Base-by-base conservation (phyloP, 2,329 filamentous ascomycete species). In the Aspergillus amoenus region DNA sequence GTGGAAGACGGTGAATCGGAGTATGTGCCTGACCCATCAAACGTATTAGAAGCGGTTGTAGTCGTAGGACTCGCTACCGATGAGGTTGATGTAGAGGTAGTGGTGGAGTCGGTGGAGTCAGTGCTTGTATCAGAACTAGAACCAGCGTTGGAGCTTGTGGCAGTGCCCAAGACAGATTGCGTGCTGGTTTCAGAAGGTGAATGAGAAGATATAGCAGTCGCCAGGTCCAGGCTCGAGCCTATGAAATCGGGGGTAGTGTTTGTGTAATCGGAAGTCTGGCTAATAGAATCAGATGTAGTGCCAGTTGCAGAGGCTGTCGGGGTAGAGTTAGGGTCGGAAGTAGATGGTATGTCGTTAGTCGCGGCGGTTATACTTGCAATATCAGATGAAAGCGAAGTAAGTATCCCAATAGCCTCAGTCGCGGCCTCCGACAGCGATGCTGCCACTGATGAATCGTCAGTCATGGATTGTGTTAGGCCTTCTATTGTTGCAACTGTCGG, bases 61-160 rank as follows among this genome's bases (percentile, higher is more conserved):
- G 55, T 52, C 41, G 54, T 56, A 22, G 52, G 42, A 46, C 52
- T 49, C n/a, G 46, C 40, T 21, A n/a, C 7, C 4, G 52, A 22
- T 37, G 46, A 49, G 9, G 44, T 21, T 3, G 42, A 17, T n/a
- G n/a, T 21, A 12, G 52, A 42, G 6, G 39, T 30, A 18, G 24
- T 37, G 17, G 52, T 24, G 17, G 45, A 42, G 22, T 17, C 49
- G 22, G 49, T 48, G 18, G 41, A 24, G 5, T 50, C 18, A 13
- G 55, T 41, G 18, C n/a, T 42, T 5, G 34, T 48, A 18, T 46
- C 18, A 6, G 41, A 48, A n/a, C 13, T 43, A 21, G 55, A 57
- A 11, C 7, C 44, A 15, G 55, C 49, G 7, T 22, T 47, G 32
- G 43, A 43, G 15, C 24, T 34, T 3, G 55, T 30, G 2, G 13